phyloP scores from a whole-genome alignment of 2,329 filamentous ascomycete species.

The Remersonia thermophila region DNA sequence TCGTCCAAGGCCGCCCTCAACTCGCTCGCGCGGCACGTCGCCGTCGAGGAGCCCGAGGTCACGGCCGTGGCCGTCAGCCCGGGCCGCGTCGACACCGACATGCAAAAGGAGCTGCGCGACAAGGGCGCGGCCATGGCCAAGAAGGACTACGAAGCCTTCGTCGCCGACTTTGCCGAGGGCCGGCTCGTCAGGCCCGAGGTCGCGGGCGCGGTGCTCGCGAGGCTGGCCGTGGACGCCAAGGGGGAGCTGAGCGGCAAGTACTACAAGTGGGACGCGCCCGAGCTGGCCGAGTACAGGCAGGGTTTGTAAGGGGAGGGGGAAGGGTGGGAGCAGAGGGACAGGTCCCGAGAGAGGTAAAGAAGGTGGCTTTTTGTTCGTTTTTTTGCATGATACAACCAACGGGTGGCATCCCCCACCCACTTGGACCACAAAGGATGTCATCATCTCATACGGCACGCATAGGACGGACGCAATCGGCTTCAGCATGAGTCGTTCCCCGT shows the following conservation, averaged over 20 bases:
- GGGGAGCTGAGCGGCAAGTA: conserved; percentile 64
- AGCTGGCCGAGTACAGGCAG: conserved; percentile 42
- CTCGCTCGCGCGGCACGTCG: conserved; percentile 61
- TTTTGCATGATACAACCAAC: no score
- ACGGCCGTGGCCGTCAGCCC: conserved; percentile 62
- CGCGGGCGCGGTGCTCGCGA: conserved; percentile 77
- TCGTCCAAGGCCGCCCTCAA: conserved; percentile 75
- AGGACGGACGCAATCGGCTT: no score
- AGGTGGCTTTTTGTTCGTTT: conserved; percentile 60
- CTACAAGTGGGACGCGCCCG: conserved; percentile 48
- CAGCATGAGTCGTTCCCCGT: no score
- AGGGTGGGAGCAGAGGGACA: conserved; percentile 55
- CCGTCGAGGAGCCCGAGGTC: conserved; percentile 64
- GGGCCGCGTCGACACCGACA: conserved; percentile 76
- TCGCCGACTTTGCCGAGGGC: conserved; percentile 55
- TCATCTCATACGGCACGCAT: no score
- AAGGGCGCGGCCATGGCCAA: conserved; percentile 37
- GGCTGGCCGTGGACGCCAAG: conserved; percentile 53
- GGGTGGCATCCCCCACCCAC: no score
- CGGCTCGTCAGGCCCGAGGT: conserved; percentile 68
- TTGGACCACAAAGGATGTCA: no score
- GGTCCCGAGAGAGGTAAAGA: conserved; percentile 17
- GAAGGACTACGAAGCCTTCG: conserved; percentile 54
- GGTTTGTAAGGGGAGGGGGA: conserved; percentile 14
- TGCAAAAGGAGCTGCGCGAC: conserved; percentile 75